Base-by-base conservation (phyloP, 2,329 filamentous ascomycete species). In the Aspergillus fumigatus region DNA sequence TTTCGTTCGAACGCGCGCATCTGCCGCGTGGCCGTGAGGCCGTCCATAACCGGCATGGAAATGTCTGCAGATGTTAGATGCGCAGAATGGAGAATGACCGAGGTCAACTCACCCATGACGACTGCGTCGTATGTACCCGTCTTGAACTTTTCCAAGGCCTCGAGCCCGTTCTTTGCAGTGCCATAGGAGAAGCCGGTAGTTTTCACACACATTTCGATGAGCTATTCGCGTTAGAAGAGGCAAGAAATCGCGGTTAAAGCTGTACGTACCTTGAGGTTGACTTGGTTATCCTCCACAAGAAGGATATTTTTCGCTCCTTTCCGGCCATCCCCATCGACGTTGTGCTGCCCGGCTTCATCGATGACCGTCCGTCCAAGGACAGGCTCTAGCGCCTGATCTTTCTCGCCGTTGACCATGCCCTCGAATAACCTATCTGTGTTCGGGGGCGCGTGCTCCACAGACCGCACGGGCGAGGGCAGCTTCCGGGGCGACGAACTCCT, bases 281-380 rank as follows among this genome's bases (percentile, higher is more conserved):
- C 65, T 0, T 58, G 17, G 38, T 77, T 77, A 49, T 76, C 74
- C 49, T 77, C 74, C 0, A 72, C 70, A 1, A 76, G 67, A 0
- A 77, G 66, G 0, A 73, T 60, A 27, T 53, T 60, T 19, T 56
- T 56, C 1, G 27, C 9, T 21, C 4, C 17, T 35, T 10, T 50
- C 32, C 29, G 9, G 17, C 40, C 19, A n/a, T 23, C 17, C 32
- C 29, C 29, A 32, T 4, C 11, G 6, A 1, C 32, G 14, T 38
- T 17, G 5, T 38, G 14, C 32, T 17, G 32, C 32, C 32, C 14
- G 32, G 14, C 14, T 38, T 38, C 32, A 7, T 14, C 32, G 32
- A 17, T 35, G 14, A 35, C 32, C 5, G 5, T 2, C 14, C 32
- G 32, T 35, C 32, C 14, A 35, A 35, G 32, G 32, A 35, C 32